Percentiles rank a stretch among this genome's conserved stretches.
phyloP scores from a whole-genome alignment of 2,329 filamentous ascomycete species.

The Claviceps pusilla region DNA sequence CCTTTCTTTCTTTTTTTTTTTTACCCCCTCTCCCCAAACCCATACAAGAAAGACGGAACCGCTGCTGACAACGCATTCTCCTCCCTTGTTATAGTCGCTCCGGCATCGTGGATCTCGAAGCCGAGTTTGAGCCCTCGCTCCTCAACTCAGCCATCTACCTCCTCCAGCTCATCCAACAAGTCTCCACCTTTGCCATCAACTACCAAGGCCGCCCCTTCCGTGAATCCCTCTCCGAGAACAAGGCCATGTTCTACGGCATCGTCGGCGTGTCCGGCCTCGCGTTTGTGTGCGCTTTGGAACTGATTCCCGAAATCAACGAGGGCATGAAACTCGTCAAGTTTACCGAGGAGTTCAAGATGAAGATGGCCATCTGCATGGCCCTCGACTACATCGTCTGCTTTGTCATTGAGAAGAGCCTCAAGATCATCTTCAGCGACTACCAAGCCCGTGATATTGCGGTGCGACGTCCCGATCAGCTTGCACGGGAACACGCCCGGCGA shows the following conservation, averaged over 20 bases:
- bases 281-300: constrained; percentile 88
- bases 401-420: constrained; percentile 73
- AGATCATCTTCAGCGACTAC: constrained; percentile 78
- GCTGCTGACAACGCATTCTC: no score
- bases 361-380: constrained; percentile 72
- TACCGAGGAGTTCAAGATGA: constrained; percentile 71
- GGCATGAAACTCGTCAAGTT: constrained; percentile 88
- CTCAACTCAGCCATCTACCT: constrained; percentile 96
- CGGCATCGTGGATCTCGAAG: constrained; percentile 69
- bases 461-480: constrained; percentile 71
- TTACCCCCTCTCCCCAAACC: no score
- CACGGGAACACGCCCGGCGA: constrained; percentile 57
- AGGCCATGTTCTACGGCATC: constrained; percentile 95
- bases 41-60: no score
- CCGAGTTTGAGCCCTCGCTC: constrained; percentile 82
- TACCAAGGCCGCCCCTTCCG: constrained; percentile 98
- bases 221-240: constrained; percentile 88
- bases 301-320: constrained; percentile 88
- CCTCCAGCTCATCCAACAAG: constrained; percentile 94
- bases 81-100: constrained; percentile 24
- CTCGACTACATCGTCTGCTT: constrained; percentile 79
- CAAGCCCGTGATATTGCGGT: constrained; percentile 85
- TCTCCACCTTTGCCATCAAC: constrained; percentile 98
- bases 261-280: constrained; percentile 78
- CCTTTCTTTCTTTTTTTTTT: no score